Evolutionary conservation across 352 stramenopile species (phyloP).

Genomic region (Globisporangium solare): DNA sequence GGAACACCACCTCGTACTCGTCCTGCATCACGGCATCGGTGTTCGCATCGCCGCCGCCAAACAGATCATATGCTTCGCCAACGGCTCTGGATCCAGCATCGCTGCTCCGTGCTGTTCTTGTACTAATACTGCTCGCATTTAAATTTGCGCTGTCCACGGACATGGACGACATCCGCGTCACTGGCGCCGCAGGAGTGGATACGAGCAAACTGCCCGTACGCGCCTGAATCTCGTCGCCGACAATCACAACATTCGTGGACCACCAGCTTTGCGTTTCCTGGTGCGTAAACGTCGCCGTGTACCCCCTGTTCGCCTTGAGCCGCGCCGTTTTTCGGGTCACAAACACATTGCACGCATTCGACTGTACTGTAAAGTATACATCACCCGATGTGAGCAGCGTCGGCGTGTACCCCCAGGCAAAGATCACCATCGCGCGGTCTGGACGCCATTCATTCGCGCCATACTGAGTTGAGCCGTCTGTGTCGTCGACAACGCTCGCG

Average conservation of each 20-base stretch:
- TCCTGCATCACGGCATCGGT: conserved; percentile 20
- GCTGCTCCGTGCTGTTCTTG: neutral
- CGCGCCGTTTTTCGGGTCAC: conserved; percentile 76
- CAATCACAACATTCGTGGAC: conserved; percentile 74
- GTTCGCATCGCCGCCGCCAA: conserved; percentile 10
- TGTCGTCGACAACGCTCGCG: conserved; percentile 36
- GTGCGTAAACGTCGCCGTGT: conserved; percentile 78
- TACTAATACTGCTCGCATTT: neutral
- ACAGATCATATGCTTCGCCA: conserved; percentile 5
- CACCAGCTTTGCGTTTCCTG: conserved; percentile 81
- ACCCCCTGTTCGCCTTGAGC: conserved; percentile 69
- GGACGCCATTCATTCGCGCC: conserved; percentile 41
- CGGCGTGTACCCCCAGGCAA: conserved; percentile 83
- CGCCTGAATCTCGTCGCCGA: conserved; percentile 74
- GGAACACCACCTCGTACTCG: conserved; percentile 78
- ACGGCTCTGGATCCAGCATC: neutral
- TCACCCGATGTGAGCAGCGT: conserved; percentile 79
- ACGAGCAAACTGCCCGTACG: conserved; percentile 17
- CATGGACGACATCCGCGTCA: neutral
- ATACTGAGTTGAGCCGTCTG: conserved; percentile 4
- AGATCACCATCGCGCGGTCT: conserved; percentile 68
- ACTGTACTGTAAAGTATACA: conserved; percentile 80
- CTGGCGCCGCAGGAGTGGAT: neutral
- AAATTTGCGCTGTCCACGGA: neutral
- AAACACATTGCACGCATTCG: conserved; percentile 79